Evolutionary conservation across 495 filamentous ascomycete genomes (phyloP), one percentile per base, ranked within the genome.

Genomic region (Amorphotheca resinae): DNA sequence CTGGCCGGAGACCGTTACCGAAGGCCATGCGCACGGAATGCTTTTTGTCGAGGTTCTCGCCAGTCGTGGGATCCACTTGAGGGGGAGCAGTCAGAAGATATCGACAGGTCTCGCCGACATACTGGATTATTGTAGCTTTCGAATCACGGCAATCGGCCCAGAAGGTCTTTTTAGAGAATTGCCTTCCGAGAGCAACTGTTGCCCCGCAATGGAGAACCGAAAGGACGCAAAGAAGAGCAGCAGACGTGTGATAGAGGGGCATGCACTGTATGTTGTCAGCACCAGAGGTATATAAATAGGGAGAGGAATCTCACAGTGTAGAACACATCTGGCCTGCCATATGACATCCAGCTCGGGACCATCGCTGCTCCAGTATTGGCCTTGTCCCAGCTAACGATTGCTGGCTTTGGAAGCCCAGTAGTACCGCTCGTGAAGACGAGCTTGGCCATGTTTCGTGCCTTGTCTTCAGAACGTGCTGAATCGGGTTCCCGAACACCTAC

Each of bases 171-270:
- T 78, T 85, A 9, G 81, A 85, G 65, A 98, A 98, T 49, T 80
- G 80, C 50, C 76, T 82, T 26, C 82, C 81, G 8, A 96, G 54
- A 44, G 80, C 68, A 22, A 93, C 59, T 2, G 88, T 82, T 16
- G 63, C 67, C 33, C 82, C 79, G 1, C 51, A 57, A n/a, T 63
- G 56, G 36, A 96, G 55, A 5, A 66, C 66, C 20, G 75, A 62
- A 15, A 67, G 49, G 40, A 93, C 68, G 1, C 77, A 87, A 12
- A 95, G 68, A 9, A 93, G 41, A 17, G 75, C 61, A 15, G 84
- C 91, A 1, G 89, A 84, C 33, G 82, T 77, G 61, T 98, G 91
- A 55, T 98, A 98, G 12, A 98, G 72, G 0, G 91, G 91, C 87
- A 96, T 95, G 45, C 78, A 84, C 77, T 84, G 43, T 3, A 2